Percentiles rank a stretch among this genome's conserved stretches.
phyloP scores from a whole-genome alignment of 345 rosid species.

The Citrus glauca region DNA sequence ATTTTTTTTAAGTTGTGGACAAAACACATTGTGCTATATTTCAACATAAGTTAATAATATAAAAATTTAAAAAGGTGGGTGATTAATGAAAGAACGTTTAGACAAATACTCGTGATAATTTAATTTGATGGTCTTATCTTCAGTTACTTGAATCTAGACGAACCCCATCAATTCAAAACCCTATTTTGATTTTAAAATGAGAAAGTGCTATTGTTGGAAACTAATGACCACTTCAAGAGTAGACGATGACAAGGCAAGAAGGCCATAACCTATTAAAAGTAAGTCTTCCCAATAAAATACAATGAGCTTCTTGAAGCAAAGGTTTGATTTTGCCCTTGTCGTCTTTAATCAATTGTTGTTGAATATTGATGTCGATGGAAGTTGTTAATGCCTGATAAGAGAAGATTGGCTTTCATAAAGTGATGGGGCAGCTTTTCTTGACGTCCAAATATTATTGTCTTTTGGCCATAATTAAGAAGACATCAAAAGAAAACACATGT shows the following conservation, averaged over 20 bases:
- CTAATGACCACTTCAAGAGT: conserved; percentile 7
- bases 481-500: not conserved
- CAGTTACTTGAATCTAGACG: conserved; percentile 12
- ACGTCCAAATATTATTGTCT: conserved; percentile 9
- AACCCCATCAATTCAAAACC: not conserved
- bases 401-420: not conserved
- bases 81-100: not conserved
- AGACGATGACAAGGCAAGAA: conserved; percentile 11
- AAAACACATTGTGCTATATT: not conserved
- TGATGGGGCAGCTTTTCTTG: not conserved
- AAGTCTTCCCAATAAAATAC: not conserved
- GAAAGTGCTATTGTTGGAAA: not conserved
- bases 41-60: not conserved
- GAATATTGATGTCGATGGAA: conserved; percentile 11
- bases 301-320: not conserved
- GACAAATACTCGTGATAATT: not conserved
- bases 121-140: not conserved
- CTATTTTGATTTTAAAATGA: not conserved
- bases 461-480: conserved; percentile 3
- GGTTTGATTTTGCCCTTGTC: conserved; percentile 3
- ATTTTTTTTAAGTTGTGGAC: not conserved
- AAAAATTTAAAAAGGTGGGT: not conserved
- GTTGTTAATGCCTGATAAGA: not conserved
- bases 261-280: conserved; percentile 3
- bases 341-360: not conserved